A percentile compares a stretch with the other conserved stretches of the same genome.
These are phyloP conservation scores for Asclepias syriaca DNA, from an alignment of 257 asterid species.

Conservation along the genomic window DNA sequence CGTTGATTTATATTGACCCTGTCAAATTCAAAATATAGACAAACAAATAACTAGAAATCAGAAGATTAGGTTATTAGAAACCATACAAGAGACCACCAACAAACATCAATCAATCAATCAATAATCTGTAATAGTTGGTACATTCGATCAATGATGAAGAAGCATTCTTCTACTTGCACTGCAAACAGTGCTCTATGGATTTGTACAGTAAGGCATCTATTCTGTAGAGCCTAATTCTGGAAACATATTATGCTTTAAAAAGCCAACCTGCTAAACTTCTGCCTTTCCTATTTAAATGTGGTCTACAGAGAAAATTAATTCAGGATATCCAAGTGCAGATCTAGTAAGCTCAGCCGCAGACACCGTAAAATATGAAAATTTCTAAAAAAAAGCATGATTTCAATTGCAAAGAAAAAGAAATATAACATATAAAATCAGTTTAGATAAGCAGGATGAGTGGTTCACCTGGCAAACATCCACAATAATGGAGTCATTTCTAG, in stretches of 20 bases:
- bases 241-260: not conserved
- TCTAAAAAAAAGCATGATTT: not conserved
- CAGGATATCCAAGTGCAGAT: not conserved
- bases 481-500: constrained; percentile 86
- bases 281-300: not conserved
- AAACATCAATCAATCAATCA: not conserved
- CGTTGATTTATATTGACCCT: constrained; percentile 98
- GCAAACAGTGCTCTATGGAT: not conserved
- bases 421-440: not conserved
- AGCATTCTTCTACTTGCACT: not conserved
- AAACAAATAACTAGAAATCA: not conserved
- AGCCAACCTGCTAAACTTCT: not conserved
- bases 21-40: constrained; percentile 16
- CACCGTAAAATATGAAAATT: not conserved
- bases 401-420: not conserved
- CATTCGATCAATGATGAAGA: too few relatives aligned
- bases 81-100: not conserved
- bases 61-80: not conserved
- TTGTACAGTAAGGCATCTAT: not conserved
- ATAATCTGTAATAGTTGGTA: too few relatives aligned
- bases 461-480: constrained; percentile 91
- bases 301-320: not conserved
- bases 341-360: not conserved
- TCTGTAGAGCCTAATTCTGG: not conserved
- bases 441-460: constrained; percentile 1